Base-by-base conservation (phyloP, 306 rosid species). In the Cucurbita argyrosperma region DNA sequence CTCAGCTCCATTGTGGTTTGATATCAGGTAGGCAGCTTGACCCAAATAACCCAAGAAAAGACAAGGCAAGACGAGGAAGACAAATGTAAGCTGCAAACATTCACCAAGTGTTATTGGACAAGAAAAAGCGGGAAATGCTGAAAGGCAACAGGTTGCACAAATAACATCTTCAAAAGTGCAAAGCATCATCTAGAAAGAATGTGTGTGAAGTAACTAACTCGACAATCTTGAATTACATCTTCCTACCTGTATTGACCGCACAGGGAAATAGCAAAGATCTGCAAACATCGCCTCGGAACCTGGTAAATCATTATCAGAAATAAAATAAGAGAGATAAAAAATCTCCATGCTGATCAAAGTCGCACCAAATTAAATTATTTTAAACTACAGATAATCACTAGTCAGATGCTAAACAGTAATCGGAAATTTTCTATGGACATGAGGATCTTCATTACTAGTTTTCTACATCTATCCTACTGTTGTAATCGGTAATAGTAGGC, bases 251-350 rank as follows among this genome's bases (percentile, higher is more conserved):
- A 93, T 96, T 70, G 98, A 90, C 77, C 88, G 88, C 42, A 93
- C 97, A 80, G 96, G 79, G 80, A 93, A 93, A 82, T 93, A 89
- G 86, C 97, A 93, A 84, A 93, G 98, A 84, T 93, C 97, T 15
- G 97, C 98, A 76, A 93, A 93, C 97, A 93, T 93, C 75, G 98
- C 98, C 84, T 93, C 98, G 4, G 97, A 93, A 87, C 98, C 98
- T 93, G 92, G 82, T 74, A 69, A 45, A 63, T 53, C 21, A 57
- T 71, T 26, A 26, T 69, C 73, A 69, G 76, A 45, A 75, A 79
- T 54, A 39, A 52, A 53, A 57, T 74, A 61, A 80, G 23, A 50
- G 43, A n/a, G 74, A 56, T 14, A 40, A 72, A 67, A 60, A 8
- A 42, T 47, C 21, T 69, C 74, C 74, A 46, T 26, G 47, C 49